Percentiles rank a stretch among this genome's conserved stretches.
These are phyloP conservation scores for Yarrowia sp. DNA, from an alignment of 805 yeast species.

Conservation along the genomic window DNA sequence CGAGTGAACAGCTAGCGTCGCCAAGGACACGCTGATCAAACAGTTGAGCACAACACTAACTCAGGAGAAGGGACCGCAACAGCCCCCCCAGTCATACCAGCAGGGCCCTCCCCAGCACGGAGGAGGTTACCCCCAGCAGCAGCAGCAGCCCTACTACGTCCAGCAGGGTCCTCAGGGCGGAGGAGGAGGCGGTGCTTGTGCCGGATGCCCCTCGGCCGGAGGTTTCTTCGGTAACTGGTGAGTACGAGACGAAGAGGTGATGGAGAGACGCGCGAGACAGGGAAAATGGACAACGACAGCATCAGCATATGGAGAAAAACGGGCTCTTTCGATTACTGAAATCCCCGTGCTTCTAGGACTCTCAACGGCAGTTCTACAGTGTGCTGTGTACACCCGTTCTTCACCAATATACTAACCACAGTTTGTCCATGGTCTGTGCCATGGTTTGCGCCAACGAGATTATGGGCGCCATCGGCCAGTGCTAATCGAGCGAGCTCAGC, in stretches of 20 bases:
- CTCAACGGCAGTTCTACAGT: too few relatives aligned
- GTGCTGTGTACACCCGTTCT: too few relatives aligned
- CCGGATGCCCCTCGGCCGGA: conserved; percentile 19
- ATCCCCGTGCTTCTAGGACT: too few relatives aligned
- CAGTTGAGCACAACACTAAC: conserved; percentile 1
- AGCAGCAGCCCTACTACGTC: conserved; percentile 38
- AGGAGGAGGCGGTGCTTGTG: conserved; percentile 19
- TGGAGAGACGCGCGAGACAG: not conserved
- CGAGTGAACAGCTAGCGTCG: not conserved
- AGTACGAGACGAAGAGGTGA: conserved; percentile 3
- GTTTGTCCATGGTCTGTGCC: conserved; percentile 32
- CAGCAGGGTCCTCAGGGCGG: conserved; percentile 21
- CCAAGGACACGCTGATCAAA: too few relatives aligned
- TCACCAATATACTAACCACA: conserved; percentile 12
- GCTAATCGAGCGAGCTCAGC: conserved; percentile 2
- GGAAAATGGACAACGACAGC: too few relatives aligned
- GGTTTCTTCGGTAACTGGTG: conserved; percentile 31
- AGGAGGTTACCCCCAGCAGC: conserved; percentile 26
- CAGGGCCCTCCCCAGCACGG: conserved; percentile 36
- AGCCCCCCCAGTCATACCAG: conserved; percentile 38
- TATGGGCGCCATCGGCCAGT: conserved; percentile 34
- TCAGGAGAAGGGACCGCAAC: conserved; percentile 33
- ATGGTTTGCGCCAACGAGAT: conserved; percentile 37
- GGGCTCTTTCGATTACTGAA: too few relatives aligned
- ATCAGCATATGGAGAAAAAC: too few relatives aligned